Evolutionary conservation across 2,329 filamentous ascomycete genomes (phyloP).

Genomic region (Purpureocillium takamizusanense): DNA sequence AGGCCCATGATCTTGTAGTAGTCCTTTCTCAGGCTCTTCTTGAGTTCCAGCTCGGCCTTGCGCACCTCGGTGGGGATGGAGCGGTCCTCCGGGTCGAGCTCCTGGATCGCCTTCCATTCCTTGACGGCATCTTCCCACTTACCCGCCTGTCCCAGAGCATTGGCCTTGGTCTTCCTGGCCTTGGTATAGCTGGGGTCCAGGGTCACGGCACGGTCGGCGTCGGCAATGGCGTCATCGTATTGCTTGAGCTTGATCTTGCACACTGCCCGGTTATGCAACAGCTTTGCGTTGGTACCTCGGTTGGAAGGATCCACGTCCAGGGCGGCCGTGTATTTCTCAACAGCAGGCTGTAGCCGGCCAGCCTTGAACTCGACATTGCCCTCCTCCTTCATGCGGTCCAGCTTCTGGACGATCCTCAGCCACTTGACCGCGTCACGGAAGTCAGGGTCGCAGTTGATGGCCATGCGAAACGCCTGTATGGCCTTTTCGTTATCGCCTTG

Average conservation of each 20-base stretch:
- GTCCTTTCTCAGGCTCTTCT: conserved; percentile 96
- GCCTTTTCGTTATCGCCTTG: conserved; percentile 95
- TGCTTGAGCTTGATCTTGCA: conserved; percentile 78
- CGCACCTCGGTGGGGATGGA: conserved; percentile 76
- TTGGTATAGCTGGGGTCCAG: conserved; percentile 82
- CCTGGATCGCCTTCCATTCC: conserved; percentile 80
- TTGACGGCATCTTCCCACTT: conserved; percentile 87
- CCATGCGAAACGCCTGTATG: conserved; percentile 83
- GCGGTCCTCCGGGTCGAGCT: conserved; percentile 74
- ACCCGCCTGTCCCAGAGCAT: conserved; percentile 74
- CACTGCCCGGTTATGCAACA: conserved; percentile 86
- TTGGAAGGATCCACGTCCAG: conserved; percentile 80
- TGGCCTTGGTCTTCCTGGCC: conserved; percentile 88
- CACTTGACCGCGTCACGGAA: conserved; percentile 83
- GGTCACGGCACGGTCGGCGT: conserved; percentile 76
- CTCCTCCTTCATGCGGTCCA: conserved; percentile 88
- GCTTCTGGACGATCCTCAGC: conserved; percentile 80
- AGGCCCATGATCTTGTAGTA: conserved; percentile 97
- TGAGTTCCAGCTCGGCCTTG: conserved; percentile 86
- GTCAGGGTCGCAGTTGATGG: conserved; percentile 83
- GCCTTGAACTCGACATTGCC: conserved; percentile 88
- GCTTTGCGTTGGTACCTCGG: conserved; percentile 88
- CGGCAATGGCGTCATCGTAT: conserved; percentile 69
- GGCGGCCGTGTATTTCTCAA: conserved; percentile 76
- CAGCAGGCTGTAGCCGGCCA: conserved; percentile 67